These are phyloP conservation scores for Candida hungchunana DNA, from an alignment of 805 yeast species.

Conservation along the genomic window DNA sequence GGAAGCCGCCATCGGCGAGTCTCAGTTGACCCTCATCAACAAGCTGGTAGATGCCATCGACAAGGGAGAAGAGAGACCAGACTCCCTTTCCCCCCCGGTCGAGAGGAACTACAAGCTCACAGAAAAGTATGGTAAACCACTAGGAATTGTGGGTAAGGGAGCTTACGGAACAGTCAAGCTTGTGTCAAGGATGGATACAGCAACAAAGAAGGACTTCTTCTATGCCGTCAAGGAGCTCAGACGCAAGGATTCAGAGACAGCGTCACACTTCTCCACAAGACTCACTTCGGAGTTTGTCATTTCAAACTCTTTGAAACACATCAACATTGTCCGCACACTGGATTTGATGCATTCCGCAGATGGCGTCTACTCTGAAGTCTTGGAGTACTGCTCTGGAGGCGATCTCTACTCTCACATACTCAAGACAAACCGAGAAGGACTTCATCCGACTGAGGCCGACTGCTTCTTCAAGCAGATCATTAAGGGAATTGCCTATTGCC, in stretches of 20 bases:
- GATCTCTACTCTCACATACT: slow-evolving; percentile 62
- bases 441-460: slow-evolving; percentile 70
- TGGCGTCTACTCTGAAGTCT: slow-evolving; percentile 78
- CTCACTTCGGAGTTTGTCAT: slow-evolving; percentile 90
- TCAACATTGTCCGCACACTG: slow-evolving; percentile 70
- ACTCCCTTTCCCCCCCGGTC: too few relatives aligned
- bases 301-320: slow-evolving; percentile 69
- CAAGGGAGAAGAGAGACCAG: slow-evolving; percentile 29
- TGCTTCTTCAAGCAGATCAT: slow-evolving; percentile 86
- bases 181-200: slow-evolving; percentile 89
- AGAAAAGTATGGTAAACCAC: slow-evolving; percentile 47
- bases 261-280: slow-evolving; percentile 91
- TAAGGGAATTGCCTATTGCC: slow-evolving; percentile 81
- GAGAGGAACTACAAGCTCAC: slow-evolving; percentile 32
- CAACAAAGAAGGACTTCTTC: slow-evolving; percentile 72
- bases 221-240: slow-evolving; percentile 94
- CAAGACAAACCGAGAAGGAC: slow-evolving; percentile 44
- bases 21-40: slow-evolving; percentile 45
- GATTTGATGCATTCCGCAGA: slow-evolving; percentile 75
- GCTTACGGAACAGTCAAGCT: slow-evolving; percentile 96
- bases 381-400: slow-evolving; percentile 94
- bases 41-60: slow-evolving; percentile 44
- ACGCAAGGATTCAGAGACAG: slow-evolving; percentile 93
- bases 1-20: slow-evolving; percentile 44
- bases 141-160: slow-evolving; percentile 80